phyloP scores from a whole-genome alignment of 2,329 filamentous ascomycete genomes.

The Neopestalotiopsis sp. region DNA sequence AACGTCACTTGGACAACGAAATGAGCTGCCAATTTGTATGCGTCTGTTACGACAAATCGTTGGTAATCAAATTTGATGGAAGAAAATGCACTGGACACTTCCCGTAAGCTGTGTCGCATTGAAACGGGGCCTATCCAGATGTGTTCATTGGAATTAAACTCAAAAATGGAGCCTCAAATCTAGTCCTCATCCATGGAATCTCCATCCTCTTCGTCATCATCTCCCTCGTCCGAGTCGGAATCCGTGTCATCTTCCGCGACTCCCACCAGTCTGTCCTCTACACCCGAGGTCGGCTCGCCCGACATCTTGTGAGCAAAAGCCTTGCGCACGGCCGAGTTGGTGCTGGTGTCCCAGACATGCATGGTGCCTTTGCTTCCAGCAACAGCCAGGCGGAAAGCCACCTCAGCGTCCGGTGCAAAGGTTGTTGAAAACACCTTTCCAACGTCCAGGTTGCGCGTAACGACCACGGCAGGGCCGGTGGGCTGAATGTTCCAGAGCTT shows the following conservation, averaged over 20 bases:
- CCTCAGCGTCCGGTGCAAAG: conserved; percentile 89
- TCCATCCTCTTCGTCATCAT: conserved; percentile 43
- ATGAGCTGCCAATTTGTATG: background rate
- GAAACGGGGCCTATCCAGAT: conserved; percentile 2
- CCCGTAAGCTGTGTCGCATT: conserved; percentile 4
- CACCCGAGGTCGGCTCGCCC: conserved; percentile 60
- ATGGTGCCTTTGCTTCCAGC: conserved; percentile 93
- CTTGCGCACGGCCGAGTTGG: conserved; percentile 84
- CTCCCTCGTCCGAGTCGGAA: conserved; percentile 51
- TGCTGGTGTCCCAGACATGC: conserved; percentile 96
- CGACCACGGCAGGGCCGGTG: conserved; percentile 85
- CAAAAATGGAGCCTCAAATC: conserved; percentile 17
- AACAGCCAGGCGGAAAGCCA: conserved; percentile 90
- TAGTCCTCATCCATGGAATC: conserved; percentile 66
- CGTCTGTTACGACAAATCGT: too few relatives aligned
- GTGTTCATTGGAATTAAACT: conserved; percentile 1
- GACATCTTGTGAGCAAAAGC: conserved; percentile 79
- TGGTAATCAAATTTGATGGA: background rate
- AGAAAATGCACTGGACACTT: background rate
- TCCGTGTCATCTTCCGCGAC: conserved; percentile 70
- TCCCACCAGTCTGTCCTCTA: conserved; percentile 79
- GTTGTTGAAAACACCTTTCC: conserved; percentile 91
- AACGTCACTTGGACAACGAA: background rate
- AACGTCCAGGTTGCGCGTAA: conserved; percentile 88
- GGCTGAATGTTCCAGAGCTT: conserved; percentile 94